These are phyloP conservation scores for Hamamelis virginiana DNA, from an alignment of 164 flowering plant genomes.

Conservation along the genomic window DNA sequence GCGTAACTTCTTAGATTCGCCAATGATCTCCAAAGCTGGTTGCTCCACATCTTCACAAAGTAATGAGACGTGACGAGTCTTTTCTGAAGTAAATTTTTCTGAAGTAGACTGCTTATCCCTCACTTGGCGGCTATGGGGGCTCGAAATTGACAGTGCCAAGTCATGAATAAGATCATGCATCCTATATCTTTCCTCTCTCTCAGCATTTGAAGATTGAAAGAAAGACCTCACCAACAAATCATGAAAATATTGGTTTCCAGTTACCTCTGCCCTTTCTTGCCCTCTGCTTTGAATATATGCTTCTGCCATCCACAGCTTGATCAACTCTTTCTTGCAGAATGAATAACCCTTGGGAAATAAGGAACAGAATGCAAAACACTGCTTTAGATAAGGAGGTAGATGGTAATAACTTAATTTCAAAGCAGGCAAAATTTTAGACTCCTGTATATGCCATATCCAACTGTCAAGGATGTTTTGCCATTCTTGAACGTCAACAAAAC, in stretches of 20 bases:
- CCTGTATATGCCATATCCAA: slow-evolving; percentile 10
- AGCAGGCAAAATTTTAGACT: slow-evolving; percentile 14
- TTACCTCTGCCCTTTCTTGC: slow-evolving; percentile 9
- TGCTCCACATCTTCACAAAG: slow-evolving; percentile 10
- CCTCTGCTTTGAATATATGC: slow-evolving; percentile 15
- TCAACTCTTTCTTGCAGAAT: slow-evolving; percentile 9
- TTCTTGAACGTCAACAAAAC: slow-evolving; percentile 2
- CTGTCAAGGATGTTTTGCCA: slow-evolving; percentile 8
- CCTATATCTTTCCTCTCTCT: background rate
- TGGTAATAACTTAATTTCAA: slow-evolving; percentile 23
- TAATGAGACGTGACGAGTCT: slow-evolving; percentile 24
- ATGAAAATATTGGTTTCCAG: slow-evolving; percentile 25
- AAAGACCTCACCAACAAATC: slow-evolving; percentile 22
- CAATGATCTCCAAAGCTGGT: background rate
- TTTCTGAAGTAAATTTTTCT: no score
- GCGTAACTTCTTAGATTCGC: slow-evolving; percentile 8
- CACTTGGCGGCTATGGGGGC: no score
- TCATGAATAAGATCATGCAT: slow-evolving; percentile 38
- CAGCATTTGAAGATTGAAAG: slow-evolving; percentile 15
- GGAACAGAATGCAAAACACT: slow-evolving; percentile 29
- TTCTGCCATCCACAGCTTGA: slow-evolving; percentile 25
- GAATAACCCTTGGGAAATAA: slow-evolving; percentile 21
- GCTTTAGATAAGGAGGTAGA: slow-evolving; percentile 23
- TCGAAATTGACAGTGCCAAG: slow-evolving; percentile 20
- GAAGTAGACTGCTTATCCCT: no score